Conservation (phyloP, 805 yeast species). For the Zygosaccharomyces pseudorouxii region DNA sequence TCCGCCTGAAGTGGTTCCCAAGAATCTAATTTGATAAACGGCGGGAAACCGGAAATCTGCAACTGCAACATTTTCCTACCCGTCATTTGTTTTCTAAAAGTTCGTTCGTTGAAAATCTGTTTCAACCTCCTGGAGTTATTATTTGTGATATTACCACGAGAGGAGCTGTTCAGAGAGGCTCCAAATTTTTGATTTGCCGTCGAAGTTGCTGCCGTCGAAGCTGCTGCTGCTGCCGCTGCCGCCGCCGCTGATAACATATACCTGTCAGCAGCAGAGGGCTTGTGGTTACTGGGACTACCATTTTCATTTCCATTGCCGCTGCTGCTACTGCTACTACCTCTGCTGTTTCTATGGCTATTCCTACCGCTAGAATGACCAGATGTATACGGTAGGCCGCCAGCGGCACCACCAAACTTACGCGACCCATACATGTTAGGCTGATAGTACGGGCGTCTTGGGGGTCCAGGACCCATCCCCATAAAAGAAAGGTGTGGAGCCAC, state of each 20-base stretch:
- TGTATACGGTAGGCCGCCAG: neutral
- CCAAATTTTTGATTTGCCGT: neutral
- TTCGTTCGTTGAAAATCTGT: slow-evolving; percentile 32
- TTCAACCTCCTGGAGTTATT: slow-evolving; percentile 26
- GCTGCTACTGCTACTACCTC: neutral
- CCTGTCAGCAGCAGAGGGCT: neutral
- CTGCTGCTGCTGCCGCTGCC: slow-evolving; percentile 6
- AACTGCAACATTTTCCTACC: slow-evolving; percentile 34
- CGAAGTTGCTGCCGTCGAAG: slow-evolving; percentile 3
- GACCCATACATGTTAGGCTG: slow-evolving; percentile 7
- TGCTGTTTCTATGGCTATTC: neutral
- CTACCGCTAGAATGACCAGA: neutral
- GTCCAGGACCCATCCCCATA: slow-evolving; percentile 9
- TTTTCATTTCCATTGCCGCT: neutral
- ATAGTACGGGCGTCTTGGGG: slow-evolving; percentile 11
- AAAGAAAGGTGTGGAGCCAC: slow-evolving; percentile 7
- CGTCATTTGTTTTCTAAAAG: slow-evolving; percentile 35
- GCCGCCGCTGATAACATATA: slow-evolving; percentile 1
- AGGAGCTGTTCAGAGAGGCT: neutral
- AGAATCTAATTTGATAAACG: slow-evolving; percentile 29
- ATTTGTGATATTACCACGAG: slow-evolving; percentile 1
- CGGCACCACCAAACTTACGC: slow-evolving; percentile 1
- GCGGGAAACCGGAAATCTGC: slow-evolving; percentile 32
- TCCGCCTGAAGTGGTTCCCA: slow-evolving; percentile 11
- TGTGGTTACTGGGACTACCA: neutral